phyloP scores from a whole-genome alignment of 352 stramenopile species.

The Phytophthora aleatoria region DNA sequence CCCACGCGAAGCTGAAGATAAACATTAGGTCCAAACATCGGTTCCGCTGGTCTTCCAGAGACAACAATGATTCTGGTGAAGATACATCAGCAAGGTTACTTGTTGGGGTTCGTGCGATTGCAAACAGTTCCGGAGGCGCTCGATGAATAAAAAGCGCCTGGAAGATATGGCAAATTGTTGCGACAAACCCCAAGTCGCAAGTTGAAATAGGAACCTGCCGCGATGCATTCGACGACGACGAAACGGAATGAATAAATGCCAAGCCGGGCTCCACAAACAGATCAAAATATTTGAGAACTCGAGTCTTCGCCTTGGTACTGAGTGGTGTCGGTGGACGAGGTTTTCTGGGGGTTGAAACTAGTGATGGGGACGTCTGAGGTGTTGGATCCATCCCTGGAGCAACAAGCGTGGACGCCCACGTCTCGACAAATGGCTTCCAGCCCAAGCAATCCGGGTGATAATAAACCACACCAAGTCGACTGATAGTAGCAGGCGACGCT shows the following conservation, averaged over 20 bases:
- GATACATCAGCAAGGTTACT: conserved; percentile 9
- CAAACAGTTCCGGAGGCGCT: conserved; percentile 47
- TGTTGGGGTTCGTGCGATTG: conserved; percentile 6
- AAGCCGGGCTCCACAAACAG: conserved; percentile 63
- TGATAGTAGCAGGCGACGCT: conserved; percentile 93
- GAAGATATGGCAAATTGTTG: conserved; percentile 64
- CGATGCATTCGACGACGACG: conserved; percentile 5
- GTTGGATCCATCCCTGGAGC: conserved; percentile 16
- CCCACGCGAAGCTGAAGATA: conserved; percentile 75
- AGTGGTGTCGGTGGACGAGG: conserved; percentile 22
- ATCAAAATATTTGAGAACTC: conserved; percentile 64
- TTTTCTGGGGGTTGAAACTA: conserved; percentile 5
- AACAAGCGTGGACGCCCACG: conserved; percentile 56
- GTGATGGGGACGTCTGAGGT: conserved; percentile 1
- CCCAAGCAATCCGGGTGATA: conserved; percentile 71
- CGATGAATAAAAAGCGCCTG: conserved; percentile 53
- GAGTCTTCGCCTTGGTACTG: conserved; percentile 39
- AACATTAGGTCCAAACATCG: conserved; percentile 70
- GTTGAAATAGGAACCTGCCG: conserved; percentile 47
- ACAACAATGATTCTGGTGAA: conserved; percentile 22
- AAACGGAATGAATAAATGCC: conserved; percentile 42
- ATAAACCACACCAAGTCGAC: conserved; percentile 91
- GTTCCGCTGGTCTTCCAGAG: conserved; percentile 51
- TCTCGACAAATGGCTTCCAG: conserved; percentile 67
- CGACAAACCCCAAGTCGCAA: conserved; percentile 57